phyloP scores from a whole-genome alignment of 2,329 filamentous ascomycete genomes.

The Calonectria pseudoreteaudii region DNA sequence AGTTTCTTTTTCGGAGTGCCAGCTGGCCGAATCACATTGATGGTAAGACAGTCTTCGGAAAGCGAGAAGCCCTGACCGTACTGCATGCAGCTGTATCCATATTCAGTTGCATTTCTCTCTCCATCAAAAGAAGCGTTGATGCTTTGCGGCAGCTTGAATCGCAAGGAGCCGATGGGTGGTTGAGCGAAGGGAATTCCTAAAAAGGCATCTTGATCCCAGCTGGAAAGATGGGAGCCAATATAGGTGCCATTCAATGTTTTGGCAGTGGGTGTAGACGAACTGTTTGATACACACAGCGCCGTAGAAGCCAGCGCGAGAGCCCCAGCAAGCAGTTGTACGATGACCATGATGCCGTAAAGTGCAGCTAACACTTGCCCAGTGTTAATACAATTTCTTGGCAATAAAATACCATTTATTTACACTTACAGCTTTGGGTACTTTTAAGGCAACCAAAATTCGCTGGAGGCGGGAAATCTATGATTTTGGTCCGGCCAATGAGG shows the following conservation, averaged over 20 bases:
- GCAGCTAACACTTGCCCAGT: not conserved
- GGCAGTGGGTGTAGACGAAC: conserved; percentile 29
- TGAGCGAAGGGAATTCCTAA: conserved; percentile 55
- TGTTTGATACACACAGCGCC: not conserved
- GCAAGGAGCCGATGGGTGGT: conserved; percentile 49
- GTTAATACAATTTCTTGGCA: not conserved
- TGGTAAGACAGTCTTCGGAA: conserved; percentile 61
- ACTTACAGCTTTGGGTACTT: not conserved
- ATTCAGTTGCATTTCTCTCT: conserved; percentile 53
- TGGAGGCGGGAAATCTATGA: not conserved
- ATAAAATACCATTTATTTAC: not conserved
- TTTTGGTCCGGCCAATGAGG: not conserved
- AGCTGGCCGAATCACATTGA: conserved; percentile 57
- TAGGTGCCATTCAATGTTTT: conserved; percentile 42
- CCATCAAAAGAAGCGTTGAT: conserved; percentile 49
- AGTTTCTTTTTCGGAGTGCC: conserved; percentile 47
- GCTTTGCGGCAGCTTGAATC: conserved; percentile 50
- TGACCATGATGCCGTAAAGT: not conserved
- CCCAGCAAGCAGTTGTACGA: not conserved
- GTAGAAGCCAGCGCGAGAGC: not conserved
- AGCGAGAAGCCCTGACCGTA: conserved; percentile 55
- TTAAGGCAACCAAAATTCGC: too few relatives aligned
- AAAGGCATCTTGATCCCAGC: conserved; percentile 54
- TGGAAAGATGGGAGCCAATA: conserved; percentile 44
- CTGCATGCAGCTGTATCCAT: conserved; percentile 61